Base-by-base conservation (phyloP, 164 flowering plant genomes). In the Vitis riparia region DNA sequence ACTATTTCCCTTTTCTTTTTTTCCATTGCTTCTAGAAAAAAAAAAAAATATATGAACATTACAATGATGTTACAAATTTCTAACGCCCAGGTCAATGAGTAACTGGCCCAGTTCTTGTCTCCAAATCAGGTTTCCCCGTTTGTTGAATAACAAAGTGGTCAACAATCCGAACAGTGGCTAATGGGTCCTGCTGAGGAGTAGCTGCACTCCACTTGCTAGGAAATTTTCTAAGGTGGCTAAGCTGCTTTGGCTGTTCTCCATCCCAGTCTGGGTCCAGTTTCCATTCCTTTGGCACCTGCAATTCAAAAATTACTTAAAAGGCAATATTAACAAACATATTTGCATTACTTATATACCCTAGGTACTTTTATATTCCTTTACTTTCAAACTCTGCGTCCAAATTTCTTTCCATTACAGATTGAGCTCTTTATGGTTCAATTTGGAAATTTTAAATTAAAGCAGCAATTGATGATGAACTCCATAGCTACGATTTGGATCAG, bases 211-310 rank as follows among this genome's bases (percentile, higher is more conserved):
- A 96, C 75, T 92, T 96, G 85, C 99, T 96, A 2, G 99, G 98
- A 66, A 68, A 76, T 81, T 73, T 83, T 63, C 91, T 84, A 0
- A 16, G 76, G 77, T 96, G 89, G 74, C 94, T 92, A 70, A 71
- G 55, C 74, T 84, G 83, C 29, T 73, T 82, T 15, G 83, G 80
- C 59, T 80, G 89, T 75, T 76, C 99, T 13, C 59, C 77, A 47
- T 93, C 97, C 97, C 98, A 96, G 4, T 86, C 81, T 2, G 94
- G 85, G 79, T 96, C 97, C 78, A 96, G 75, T 81, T 89, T 88
- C 99, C 99, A 96, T 56, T 91, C 93, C 78, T 92, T 96, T 0
- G 99, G 97, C n/a, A 96, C 97, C 99, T 91, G 84, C 75, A 79
- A 29, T 55, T 12, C 60, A 73, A 67, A 51, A 29, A 5, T 15